Conservation (phyloP, 805 yeast species). For the Ogataea sp. region DNA sequence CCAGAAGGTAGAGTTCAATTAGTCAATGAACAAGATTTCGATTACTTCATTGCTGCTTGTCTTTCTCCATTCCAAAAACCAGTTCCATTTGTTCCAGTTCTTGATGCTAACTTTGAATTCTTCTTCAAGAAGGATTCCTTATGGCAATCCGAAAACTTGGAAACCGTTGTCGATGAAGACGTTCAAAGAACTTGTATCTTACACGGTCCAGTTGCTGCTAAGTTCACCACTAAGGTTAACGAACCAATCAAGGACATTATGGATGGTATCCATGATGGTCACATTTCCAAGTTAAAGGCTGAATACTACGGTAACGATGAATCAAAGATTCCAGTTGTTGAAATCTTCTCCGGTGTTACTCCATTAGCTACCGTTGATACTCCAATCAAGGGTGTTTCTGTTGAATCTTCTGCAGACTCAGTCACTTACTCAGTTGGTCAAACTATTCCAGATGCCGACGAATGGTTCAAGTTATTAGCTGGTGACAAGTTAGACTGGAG, state of each 20-base stretch:
- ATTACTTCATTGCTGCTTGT: constrained; percentile 79
- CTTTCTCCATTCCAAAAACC: constrained; percentile 88
- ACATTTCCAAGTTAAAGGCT: constrained; percentile 57
- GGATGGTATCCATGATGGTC: constrained; percentile 87
- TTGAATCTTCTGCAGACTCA: constrained; percentile 23
- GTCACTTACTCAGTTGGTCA: constrained; percentile 32
- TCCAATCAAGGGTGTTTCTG: constrained; percentile 30
- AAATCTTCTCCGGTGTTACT: constrained; percentile 72
- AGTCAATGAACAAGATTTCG: constrained; percentile 91
- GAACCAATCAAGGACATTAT: constrained; percentile 90
- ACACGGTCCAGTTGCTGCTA: constrained; percentile 98
- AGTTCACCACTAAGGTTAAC: constrained; percentile 74
- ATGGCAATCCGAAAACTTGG: constrained; percentile 98
- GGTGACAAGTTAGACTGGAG: constrained; percentile 81
- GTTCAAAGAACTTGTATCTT: constrained; percentile 98
- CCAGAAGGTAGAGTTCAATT: constrained; percentile 75
- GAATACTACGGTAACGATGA: constrained; percentile 68
- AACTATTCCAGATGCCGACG: constrained; percentile 25
- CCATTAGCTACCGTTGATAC: constrained; percentile 29
- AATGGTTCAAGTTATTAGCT: constrained; percentile 78
- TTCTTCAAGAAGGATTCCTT: constrained; percentile 98
- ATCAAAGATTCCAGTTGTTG: constrained; percentile 75
- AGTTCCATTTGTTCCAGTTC: constrained; percentile 93
- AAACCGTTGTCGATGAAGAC: constrained; percentile 91
- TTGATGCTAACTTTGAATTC: constrained; percentile 89